A percentile compares a stretch with the other conserved stretches of the same genome.
phyloP scores from a whole-genome alignment of 257 asterid genomes.

The Capsicum chinense region DNA sequence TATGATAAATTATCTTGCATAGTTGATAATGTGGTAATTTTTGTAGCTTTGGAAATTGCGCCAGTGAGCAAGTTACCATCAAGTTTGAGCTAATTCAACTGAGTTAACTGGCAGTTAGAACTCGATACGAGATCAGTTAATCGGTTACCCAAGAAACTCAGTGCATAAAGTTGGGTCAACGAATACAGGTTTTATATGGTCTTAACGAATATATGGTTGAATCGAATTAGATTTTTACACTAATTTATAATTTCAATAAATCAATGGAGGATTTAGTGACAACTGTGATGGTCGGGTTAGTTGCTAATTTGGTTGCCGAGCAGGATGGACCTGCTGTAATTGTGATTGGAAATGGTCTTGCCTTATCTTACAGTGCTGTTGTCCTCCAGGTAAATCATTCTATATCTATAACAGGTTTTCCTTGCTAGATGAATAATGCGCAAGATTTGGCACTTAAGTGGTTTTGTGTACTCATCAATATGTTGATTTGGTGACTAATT shows the following conservation, averaged over 20 bases:
- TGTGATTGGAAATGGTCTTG: slow-evolving; percentile 98
- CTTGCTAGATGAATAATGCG: slow-evolving; percentile 20
- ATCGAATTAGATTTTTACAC: not conserved
- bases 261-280: slow-evolving; percentile 82
- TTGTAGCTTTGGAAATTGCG: too few relatives aligned
- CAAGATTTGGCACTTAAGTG: not conserved
- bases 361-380: slow-evolving; percentile 97
- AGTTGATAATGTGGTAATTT: too few relatives aligned
- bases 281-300: slow-evolving; percentile 73
- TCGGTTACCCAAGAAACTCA: too few relatives aligned
- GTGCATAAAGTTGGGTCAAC: too few relatives aligned
- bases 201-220: too few relatives aligned
- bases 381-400: slow-evolving; percentile 82
- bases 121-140: too few relatives aligned
- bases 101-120: too few relatives aligned
- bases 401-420: slow-evolving; percentile 13
- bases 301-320: slow-evolving; percentile 79
- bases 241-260: slow-evolving; percentile 27
- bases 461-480: not conserved
- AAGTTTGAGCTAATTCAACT: too few relatives aligned
- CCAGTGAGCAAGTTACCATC: too few relatives aligned
- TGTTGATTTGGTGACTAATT: not conserved
- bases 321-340: slow-evolving; percentile 96
- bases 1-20: too few relatives aligned
- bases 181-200: too few relatives aligned